A percentile compares a stretch with the other conserved stretches of the same genome.
Conservation (phyloP, 2,329 filamentous ascomycete genomes). For the Colletotrichum filicis region DNA sequence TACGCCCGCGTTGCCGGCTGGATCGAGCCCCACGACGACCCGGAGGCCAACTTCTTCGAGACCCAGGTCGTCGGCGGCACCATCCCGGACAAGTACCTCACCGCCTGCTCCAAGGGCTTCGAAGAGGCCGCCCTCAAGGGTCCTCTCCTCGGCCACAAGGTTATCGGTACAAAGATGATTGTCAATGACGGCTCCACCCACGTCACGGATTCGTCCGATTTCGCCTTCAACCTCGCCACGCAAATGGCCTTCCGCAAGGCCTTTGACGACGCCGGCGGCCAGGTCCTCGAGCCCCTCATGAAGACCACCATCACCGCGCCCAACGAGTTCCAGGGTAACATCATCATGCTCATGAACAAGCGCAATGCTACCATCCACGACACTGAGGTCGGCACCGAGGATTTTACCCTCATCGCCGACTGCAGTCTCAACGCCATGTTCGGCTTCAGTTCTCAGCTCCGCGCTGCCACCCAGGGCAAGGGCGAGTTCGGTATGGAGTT, state of each 20-base stretch:
- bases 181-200: constrained; percentile 97
- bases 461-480: constrained; percentile 96
- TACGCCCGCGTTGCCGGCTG: constrained; percentile 92
- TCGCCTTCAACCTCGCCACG: constrained; percentile 93
- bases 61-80: constrained; percentile 88
- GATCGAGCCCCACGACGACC: constrained; percentile 83
- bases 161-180: constrained; percentile 90
- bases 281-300: constrained; percentile 96
- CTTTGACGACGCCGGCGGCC: constrained; percentile 82
- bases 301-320: constrained; percentile 97
- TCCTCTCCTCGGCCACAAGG: constrained; percentile 90
- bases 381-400: constrained; percentile 91
- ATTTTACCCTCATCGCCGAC: constrained; percentile 92
- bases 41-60: constrained; percentile 85
- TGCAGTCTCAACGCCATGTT: constrained; percentile 98
- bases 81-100: constrained; percentile 95
- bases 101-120: constrained; percentile 96
- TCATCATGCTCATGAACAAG: constrained; percentile 97
- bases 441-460: constrained; percentile 90
- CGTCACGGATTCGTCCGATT: constrained; percentile 97
- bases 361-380: constrained; percentile 94
- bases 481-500: constrained; percentile 99
- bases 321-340: constrained; percentile 96
- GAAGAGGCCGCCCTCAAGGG: constrained; percentile 84
- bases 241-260: constrained; percentile 97